Conservation (phyloP, 164 flowering plant genomes). For the Annona squamosa region DNA sequence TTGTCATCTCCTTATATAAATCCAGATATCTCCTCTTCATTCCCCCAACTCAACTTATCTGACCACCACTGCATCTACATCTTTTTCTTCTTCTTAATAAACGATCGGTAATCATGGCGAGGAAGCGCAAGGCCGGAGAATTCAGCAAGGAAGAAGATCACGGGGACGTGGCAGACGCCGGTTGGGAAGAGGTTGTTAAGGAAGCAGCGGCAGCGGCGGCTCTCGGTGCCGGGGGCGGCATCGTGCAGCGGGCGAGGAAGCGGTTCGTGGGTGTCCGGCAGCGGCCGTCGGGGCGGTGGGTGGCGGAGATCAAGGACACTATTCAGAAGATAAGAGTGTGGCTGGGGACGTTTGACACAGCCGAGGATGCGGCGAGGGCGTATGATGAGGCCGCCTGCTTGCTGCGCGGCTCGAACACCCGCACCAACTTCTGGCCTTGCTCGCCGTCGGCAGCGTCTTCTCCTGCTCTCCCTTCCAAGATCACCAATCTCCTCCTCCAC, state of each 20-base stretch:
- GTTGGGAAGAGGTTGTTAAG: slow-evolving; percentile 25
- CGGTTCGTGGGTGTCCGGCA: slow-evolving; percentile 45
- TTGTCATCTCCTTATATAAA: slow-evolving; percentile 5
- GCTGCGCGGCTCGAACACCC: slow-evolving; percentile 43
- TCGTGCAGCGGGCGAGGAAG: slow-evolving; percentile 22
- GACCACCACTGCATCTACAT: too few relatives aligned
- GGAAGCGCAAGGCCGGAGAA: slow-evolving; percentile 24
- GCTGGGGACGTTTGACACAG: slow-evolving; percentile 45
- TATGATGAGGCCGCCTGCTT: slow-evolving; percentile 49
- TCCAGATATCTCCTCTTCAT: background rate
- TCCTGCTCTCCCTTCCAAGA: slow-evolving; percentile 38
- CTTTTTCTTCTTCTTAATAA: too few relatives aligned
- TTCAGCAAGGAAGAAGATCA: slow-evolving; percentile 5
- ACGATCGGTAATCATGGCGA: slow-evolving; percentile 11
- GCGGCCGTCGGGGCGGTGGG: slow-evolving; percentile 48
- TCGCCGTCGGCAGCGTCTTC: slow-evolving; percentile 19
- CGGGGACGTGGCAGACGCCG: background rate
- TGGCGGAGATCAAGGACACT: slow-evolving; percentile 43
- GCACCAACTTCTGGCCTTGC: slow-evolving; percentile 43
- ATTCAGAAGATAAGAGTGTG: slow-evolving; percentile 48
- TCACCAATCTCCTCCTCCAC: slow-evolving; percentile 33
- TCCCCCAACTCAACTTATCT: background rate
- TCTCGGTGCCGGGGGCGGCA: slow-evolving; percentile 5
- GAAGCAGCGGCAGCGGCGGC: slow-evolving; percentile 16
- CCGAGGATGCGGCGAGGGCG: slow-evolving; percentile 49